phyloP scores from a whole-genome alignment of 2,329 filamentous ascomycete species.

The Chaetomium strumarium region DNA sequence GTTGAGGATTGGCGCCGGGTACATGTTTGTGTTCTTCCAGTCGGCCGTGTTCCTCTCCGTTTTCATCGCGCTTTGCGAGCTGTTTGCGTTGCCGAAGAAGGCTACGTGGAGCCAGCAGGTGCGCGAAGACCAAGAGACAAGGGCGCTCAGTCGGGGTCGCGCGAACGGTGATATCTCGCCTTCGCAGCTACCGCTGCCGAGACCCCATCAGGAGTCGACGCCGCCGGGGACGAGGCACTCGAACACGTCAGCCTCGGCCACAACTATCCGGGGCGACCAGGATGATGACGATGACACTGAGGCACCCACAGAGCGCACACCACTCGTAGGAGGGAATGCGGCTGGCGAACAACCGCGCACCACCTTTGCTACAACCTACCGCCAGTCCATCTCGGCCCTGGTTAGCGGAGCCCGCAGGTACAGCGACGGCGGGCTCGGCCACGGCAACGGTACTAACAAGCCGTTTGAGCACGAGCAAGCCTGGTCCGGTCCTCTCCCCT shows the following conservation, averaged over 20 bases:
- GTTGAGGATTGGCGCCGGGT: slow-evolving; percentile 66
- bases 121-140: slow-evolving; percentile 43
- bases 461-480: slow-evolving; percentile 69
- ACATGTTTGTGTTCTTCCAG: slow-evolving; percentile 76
- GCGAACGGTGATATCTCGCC: slow-evolving; percentile 7
- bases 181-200: slow-evolving; percentile 12
- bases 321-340: slow-evolving; percentile 35
- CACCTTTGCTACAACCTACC: slow-evolving; percentile 52
- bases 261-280: slow-evolving; percentile 24
- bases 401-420: slow-evolving; percentile 22
- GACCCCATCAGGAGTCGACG: slow-evolving; percentile 14
- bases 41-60: slow-evolving; percentile 68
- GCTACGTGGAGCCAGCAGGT: slow-evolving; percentile 58
- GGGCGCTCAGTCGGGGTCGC: slow-evolving; percentile 30
- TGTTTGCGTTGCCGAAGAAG: slow-evolving; percentile 70
- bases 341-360: slow-evolving; percentile 35
- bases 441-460: no score
- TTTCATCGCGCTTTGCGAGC: slow-evolving; percentile 69
- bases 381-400: slow-evolving; percentile 40
- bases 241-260: slow-evolving; percentile 5
- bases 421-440: slow-evolving; percentile 20
- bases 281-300: slow-evolving; percentile 33
- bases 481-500: slow-evolving; percentile 75
- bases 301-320: slow-evolving; percentile 48
- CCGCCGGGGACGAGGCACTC: slow-evolving; percentile 17